A percentile compares a stretch with the other conserved stretches of the same genome.
phyloP scores from a whole-genome alignment of 345 rosid species.

The Punica granatum region DNA sequence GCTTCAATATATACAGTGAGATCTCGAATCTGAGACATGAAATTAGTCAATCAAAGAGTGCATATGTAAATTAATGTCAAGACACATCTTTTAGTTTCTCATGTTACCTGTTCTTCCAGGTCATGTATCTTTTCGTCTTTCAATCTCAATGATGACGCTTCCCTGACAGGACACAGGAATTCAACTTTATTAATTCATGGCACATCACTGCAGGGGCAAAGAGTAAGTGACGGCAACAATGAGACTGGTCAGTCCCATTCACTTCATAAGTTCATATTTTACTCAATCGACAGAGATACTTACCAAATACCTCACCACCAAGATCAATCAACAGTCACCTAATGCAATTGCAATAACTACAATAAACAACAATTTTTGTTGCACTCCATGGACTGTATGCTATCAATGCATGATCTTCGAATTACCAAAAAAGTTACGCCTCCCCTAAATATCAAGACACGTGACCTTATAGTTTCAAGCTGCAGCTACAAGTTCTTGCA shows the following conservation, averaged over 20 bases:
- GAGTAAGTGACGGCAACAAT: background rate
- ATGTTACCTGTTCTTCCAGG: constrained; percentile 74
- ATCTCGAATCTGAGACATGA: constrained; percentile 59
- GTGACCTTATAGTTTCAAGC: background rate
- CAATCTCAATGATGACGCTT: constrained; percentile 23
- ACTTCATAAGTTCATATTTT: no score
- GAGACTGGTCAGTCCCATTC: background rate
- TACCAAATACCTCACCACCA: background rate
- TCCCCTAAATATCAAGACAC: background rate
- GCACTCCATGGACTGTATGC: no score
- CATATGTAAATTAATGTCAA: background rate
- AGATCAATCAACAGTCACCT: background rate
- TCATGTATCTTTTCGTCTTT: constrained; percentile 62
- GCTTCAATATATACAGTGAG: constrained; percentile 64
- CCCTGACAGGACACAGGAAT: constrained; percentile 26
- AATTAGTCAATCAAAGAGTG: background rate
- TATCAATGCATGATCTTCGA: background rate
- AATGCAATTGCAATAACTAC: background rate
- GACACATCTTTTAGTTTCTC: background rate
- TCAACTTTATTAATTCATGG: background rate
- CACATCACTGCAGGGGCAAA: background rate
- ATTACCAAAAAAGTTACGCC: background rate
- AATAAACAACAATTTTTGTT: no score
- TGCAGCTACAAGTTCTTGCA: background rate
- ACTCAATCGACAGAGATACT: background rate